Evolutionary conservation across 495 filamentous ascomycete species (phyloP), one percentile per base, ranked within the genome.

Genomic region (Penicillium flavigenum): DNA sequence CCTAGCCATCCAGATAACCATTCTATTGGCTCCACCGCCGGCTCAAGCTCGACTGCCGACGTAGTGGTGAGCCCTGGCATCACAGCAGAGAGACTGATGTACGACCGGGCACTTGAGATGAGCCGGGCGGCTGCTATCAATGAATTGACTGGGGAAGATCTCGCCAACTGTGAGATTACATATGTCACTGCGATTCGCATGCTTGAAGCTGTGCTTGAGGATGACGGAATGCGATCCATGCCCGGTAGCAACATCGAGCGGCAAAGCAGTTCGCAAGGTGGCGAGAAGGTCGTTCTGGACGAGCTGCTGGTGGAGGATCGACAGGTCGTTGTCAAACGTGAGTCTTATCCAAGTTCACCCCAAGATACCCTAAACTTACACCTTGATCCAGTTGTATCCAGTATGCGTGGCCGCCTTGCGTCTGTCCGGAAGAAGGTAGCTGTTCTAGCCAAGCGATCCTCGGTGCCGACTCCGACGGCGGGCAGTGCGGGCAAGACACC

Each of bases 21-120:
- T 50, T 77, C 79, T 1, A 70, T 83, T 29, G 71, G 68, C 29
- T 80, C 79, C 3, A 72, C 73, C 9, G 68, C 72, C 17, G 75
- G 73, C 16, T 74, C 83, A 31, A 79, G 71, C 10, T 73, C 78
- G 12, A 85, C 83, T 34, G 79, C 84, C 3, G 89, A 88, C 51
- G 86, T 90, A 19, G 75, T 83, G n/a, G 81, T 86, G 14, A 86
- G 81, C 44, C 73, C 80, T 0, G 93, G 93, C 6, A 84, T 97
- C 41, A 96, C 92, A 20, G 94, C 94, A 0, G 94, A 97, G 74
- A 96, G 90, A 72, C 73, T 98, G 47, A 98, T 98, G 95, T 98
- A 96, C 63, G 95, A 98, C 60, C 90, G 94, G 14, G 94, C 94
- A 4, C 72, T 96, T 22, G 94, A 98, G 70, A 96, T 98, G 94